These are phyloP conservation scores for Arabidopsis thaliana DNA, from an alignment of 345 rosid species.

Conservation along the genomic window DNA sequence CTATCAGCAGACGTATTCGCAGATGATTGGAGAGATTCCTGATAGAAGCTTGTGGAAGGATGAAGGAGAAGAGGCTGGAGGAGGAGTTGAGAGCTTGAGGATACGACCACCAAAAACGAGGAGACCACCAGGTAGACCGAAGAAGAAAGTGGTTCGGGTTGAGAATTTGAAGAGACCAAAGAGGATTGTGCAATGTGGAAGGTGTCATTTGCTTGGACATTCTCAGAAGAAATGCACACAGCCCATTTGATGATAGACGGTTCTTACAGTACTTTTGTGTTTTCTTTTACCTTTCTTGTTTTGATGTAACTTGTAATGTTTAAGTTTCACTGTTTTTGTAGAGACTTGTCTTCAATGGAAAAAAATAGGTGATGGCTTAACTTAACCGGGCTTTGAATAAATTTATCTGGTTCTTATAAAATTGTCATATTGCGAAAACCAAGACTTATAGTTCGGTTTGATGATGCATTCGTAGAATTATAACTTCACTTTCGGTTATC, in stretches of 20 bases:
- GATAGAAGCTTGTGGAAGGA: constrained; percentile 76
- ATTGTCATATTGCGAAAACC: too few relatives aligned
- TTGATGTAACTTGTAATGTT: constrained; percentile 46
- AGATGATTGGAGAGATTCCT: constrained; percentile 67
- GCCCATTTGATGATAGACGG: constrained; percentile 70
- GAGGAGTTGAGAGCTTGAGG: constrained; percentile 59
- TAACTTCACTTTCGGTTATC: too few relatives aligned
- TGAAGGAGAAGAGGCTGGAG: constrained; percentile 62
- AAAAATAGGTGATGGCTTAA: neutral
- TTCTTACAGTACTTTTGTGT: neutral
- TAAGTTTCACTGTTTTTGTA: constrained; percentile 13
- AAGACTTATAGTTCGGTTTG: too few relatives aligned
- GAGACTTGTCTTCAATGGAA: constrained; percentile 15
- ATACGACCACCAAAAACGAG: constrained; percentile 90
- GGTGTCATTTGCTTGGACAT: constrained; percentile 98
- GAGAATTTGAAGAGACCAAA: constrained; percentile 96
- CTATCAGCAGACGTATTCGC: constrained; percentile 81
- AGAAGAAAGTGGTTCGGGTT: constrained; percentile 90
- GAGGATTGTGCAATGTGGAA: constrained; percentile 96
- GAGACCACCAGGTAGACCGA: constrained; percentile 98
- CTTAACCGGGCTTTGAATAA: constrained; percentile 22
- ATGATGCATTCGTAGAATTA: too few relatives aligned
- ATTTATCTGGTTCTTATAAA: neutral
- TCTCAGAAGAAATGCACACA: constrained; percentile 97
- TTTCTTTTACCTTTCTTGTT: constrained; percentile 8